Conservation (phyloP, 2,329 filamentous ascomycete species). For the Penicillium sp. region DNA sequence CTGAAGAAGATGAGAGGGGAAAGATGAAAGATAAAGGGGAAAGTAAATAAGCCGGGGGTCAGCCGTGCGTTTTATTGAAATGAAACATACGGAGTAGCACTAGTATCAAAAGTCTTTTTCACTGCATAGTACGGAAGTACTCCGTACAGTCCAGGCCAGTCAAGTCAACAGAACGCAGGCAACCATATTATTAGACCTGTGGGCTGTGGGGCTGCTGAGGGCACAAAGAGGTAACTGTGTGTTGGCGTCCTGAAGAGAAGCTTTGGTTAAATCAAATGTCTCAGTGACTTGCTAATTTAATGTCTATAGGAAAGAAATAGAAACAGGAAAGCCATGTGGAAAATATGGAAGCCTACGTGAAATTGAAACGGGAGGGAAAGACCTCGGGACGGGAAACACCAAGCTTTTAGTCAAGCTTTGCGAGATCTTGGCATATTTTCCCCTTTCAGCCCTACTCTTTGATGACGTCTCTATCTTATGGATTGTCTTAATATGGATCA, state of each 20-base stretch:
- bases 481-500: no score
- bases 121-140: no score
- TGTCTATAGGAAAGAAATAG: neutral
- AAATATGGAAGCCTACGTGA: neutral
- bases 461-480: neutral
- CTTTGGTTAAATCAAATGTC: neutral
- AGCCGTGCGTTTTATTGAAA: neutral
- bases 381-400: neutral
- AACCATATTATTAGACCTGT: neutral
- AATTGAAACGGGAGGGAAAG: neutral
- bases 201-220: slow-evolving; percentile 7
- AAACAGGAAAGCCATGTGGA: neutral
- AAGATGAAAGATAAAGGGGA: neutral
- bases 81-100: neutral
- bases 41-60: neutral
- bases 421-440: slow-evolving; percentile 1
- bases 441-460: neutral
- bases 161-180: neutral
- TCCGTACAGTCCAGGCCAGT: neutral
- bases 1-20: neutral
- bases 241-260: neutral
- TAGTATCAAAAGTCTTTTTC: neutral
- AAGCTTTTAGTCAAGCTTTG: slow-evolving; percentile 13
- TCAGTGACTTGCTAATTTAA: no score
- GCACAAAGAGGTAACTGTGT: neutral